A percentile compares a stretch with the other conserved stretches of the same genome.
Conservation (phyloP, 495 filamentous ascomycete species). For the Neurospora pannonica region DNA sequence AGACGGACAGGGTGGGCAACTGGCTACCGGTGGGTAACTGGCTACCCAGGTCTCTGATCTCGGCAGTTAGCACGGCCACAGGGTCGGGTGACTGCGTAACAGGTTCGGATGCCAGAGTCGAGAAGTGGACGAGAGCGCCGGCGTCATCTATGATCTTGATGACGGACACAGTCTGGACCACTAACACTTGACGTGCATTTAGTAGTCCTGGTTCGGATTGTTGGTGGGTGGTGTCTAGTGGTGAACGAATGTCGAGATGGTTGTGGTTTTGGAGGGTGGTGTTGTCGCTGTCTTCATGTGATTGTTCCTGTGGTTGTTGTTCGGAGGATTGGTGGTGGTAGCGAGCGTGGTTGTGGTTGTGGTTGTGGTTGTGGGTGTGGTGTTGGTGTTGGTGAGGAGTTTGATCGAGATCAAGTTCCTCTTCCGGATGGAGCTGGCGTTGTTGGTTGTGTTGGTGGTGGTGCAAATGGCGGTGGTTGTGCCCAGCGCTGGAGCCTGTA, state of each 20-base stretch:
- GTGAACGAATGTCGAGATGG: conserved; percentile 29
- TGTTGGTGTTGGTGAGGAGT: conserved; percentile 6
- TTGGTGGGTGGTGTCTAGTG: conserved; percentile 13
- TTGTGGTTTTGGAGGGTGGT: background rate
- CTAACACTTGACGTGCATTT: conserved; percentile 27
- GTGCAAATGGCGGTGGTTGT: conserved; percentile 23
- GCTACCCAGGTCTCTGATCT: conserved; percentile 8
- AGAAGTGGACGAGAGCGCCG: conserved; percentile 30
- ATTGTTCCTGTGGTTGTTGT: background rate
- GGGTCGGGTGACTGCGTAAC: conserved; percentile 6
- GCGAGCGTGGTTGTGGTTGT: conserved; percentile 17
- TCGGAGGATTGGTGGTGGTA: conserved; percentile 9
- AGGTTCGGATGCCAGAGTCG: conserved; percentile 22
- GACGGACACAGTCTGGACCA: conserved; percentile 40
- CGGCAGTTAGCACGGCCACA: conserved; percentile 16
- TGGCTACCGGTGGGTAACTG: too few species aligned
- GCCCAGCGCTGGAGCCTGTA: conserved; percentile 17
- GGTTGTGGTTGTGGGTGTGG: background rate
- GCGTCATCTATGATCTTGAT: conserved; percentile 39
- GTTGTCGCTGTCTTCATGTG: background rate
- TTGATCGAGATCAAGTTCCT: background rate
- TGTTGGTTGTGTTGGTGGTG: conserved; percentile 11
- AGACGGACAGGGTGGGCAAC: conserved; percentile 19
- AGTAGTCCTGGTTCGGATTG: conserved; percentile 17
- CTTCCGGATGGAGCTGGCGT: background rate